A percentile compares a stretch with the other conserved stretches of the same genome.
phyloP scores from a whole-genome alignment of 2,329 filamentous ascomycete genomes.

The Aspergillus aculeatinus region DNA sequence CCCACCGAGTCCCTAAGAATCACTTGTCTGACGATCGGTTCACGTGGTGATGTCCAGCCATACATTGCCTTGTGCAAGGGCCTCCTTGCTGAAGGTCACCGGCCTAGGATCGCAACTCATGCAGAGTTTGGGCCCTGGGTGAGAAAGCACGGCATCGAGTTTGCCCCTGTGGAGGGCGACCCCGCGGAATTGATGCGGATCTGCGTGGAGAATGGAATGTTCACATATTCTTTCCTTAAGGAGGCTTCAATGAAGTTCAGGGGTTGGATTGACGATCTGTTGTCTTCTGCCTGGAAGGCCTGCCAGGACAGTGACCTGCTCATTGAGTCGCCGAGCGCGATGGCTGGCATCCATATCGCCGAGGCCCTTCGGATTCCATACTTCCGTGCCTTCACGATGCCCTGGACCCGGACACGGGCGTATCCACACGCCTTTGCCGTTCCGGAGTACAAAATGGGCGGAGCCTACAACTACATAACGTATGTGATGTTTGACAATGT shows the following conservation, averaged over 20 bases:
- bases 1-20: conserved; percentile 75
- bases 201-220: conserved; percentile 96
- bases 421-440: conserved; percentile 97
- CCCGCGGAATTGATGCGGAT: conserved; percentile 92
- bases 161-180: conserved; percentile 82
- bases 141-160: conserved; percentile 89
- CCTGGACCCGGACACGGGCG: conserved; percentile 91
- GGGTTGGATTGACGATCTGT: conserved; percentile 88
- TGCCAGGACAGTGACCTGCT: conserved; percentile 86
- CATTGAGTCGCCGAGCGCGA: conserved; percentile 93
- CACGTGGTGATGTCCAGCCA: conserved; percentile 91
- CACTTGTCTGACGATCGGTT: conserved; percentile 94
- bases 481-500: conserved; percentile 96
- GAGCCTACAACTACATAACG: conserved; percentile 89
- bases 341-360: conserved; percentile 97
- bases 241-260: conserved; percentile 87
- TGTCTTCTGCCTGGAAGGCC: conserved; percentile 75
- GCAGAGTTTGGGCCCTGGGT: conserved; percentile 87
- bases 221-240: conserved; percentile 84
- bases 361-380: conserved; percentile 92
- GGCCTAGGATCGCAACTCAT: conserved; percentile 85
- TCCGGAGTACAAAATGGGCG: conserved; percentile 89
- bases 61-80: conserved; percentile 97
- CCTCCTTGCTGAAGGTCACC: conserved; percentile 82
- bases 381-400: conserved; percentile 97